phyloP scores from a whole-genome alignment of 177 flowering plant genomes.

The Vitis hybrid region DNA sequence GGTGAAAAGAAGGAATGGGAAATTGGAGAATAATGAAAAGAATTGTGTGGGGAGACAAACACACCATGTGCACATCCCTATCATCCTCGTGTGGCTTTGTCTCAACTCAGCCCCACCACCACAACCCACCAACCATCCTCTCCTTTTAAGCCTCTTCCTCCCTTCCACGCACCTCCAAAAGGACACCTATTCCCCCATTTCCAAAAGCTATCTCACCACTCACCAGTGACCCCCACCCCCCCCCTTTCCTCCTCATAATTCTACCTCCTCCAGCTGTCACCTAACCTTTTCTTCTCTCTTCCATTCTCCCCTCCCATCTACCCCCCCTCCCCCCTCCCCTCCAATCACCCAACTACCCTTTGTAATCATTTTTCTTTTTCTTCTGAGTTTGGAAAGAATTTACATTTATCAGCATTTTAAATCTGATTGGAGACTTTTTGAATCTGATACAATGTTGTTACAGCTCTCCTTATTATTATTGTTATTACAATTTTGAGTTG shows the following conservation, averaged over 20 bases:
- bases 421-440: too few relatives aligned
- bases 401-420: too few relatives aligned
- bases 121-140: constrained; percentile 6
- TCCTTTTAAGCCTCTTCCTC: constrained; percentile 1
- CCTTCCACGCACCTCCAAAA: neutral
- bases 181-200: constrained; percentile 6
- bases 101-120: constrained; percentile 19
- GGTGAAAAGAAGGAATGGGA: too few relatives aligned
- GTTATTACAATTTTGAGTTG: too few relatives aligned
- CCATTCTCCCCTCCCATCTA: constrained; percentile 10
- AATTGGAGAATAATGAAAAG: neutral
- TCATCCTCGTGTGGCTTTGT: constrained; percentile 17
- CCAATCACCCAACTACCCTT: neutral
- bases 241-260: constrained; percentile 11
- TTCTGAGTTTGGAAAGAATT: neutral
- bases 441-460: too few relatives aligned
- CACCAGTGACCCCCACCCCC: neutral
- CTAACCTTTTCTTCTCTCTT: constrained; percentile 12
- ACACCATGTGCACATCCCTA: constrained; percentile 31
- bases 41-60: constrained; percentile 7
- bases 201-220: constrained; percentile 4
- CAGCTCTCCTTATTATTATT: too few relatives aligned
- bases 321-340: constrained; percentile 1
- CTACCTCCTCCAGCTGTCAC: constrained; percentile 20
- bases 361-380: neutral